These are phyloP conservation scores for Heliosperma pusillum DNA, from an alignment of 148 eudicot genomes.

Conservation along the genomic window DNA sequence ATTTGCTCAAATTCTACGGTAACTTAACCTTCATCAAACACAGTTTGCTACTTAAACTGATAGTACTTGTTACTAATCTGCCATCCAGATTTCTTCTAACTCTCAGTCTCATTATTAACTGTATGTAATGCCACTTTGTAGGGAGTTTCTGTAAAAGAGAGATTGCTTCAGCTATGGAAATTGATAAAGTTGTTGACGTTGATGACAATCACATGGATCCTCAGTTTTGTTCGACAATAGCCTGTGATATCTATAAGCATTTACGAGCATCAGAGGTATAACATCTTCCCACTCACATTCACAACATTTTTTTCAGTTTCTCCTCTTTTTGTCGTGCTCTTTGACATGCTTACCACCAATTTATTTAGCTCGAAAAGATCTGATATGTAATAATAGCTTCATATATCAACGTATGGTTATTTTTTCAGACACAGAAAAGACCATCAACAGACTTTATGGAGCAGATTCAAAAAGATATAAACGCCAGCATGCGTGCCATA, in stretches of 20 bases:
- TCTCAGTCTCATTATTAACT: neutral
- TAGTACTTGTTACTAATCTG: too few relatives aligned
- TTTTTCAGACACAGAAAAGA: constrained; percentile 67
- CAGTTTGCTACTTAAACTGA: too few relatives aligned
- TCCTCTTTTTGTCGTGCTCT: neutral
- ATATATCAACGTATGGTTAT: neutral
- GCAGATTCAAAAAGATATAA: constrained; percentile 81
- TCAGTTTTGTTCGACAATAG: constrained; percentile 82
- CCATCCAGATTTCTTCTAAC: too few relatives aligned
- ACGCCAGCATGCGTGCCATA: constrained; percentile 89
- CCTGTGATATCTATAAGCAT: constrained; percentile 89
- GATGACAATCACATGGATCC: constrained; percentile 73
- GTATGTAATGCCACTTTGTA: constrained; percentile 15
- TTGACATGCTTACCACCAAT: neutral
- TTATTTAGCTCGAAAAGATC: neutral
- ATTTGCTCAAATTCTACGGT: neutral
- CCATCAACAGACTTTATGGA: constrained; percentile 82
- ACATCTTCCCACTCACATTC: neutral
- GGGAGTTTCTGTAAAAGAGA: constrained; percentile 66
- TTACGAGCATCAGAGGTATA: constrained; percentile 81
- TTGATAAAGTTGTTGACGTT: constrained; percentile 49
- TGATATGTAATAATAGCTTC: neutral
- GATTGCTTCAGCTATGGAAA: constrained; percentile 39
- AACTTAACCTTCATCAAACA: too few relatives aligned
- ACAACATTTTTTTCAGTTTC: neutral